Base-by-base conservation (phyloP, 176 grass and related monocot species). In the Pharus latifolius region DNA sequence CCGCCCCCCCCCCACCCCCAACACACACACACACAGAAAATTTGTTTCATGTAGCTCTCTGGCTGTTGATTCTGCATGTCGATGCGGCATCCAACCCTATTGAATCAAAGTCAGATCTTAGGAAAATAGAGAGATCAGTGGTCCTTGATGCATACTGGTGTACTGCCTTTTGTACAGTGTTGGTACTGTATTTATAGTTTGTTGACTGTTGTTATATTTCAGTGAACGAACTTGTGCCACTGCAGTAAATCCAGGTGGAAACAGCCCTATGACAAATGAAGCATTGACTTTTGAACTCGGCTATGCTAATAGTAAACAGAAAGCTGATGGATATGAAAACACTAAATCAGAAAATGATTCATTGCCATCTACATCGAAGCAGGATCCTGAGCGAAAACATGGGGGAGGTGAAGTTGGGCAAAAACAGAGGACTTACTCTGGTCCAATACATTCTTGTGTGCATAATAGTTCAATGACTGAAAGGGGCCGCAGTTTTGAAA, bases 401-500 rank as follows among this genome's bases (percentile, higher is more conserved):
- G 29, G 20, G 49, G 85, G 50, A 52, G 69, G 50, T 79, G 78
- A 87, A 69, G 66, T 66, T 53, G 70, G 77, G 74, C 82, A 83
- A 72, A 96, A 77, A 75, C 70, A 76, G 46, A 79, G 83, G 58
- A 82, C 86, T 53, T 92, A 73, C 64, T 92, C 89, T 3, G 84
- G 94, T 40, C 84, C 89, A 22, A 53, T 90, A 45, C 65, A 75
- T 73, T 85, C 77, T 77, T 42, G 60, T 66, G 13, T 31, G 16
- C 35, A 43, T 23, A 74, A 67, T 74, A 75, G 55, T 40, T 85
- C 76, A 13, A 9, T 56, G 10, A 74, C 48, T 56, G 89, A 90
- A 74, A 90, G 61, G 77, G 72, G 60, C 7, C 74, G 32, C 26
- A 60, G 43, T 77, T 32, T 56, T 66, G 84, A 90, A 42, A 90